Evolutionary conservation across 306 rosid genomes (phyloP).

Genomic region (Castanea sativa): DNA sequence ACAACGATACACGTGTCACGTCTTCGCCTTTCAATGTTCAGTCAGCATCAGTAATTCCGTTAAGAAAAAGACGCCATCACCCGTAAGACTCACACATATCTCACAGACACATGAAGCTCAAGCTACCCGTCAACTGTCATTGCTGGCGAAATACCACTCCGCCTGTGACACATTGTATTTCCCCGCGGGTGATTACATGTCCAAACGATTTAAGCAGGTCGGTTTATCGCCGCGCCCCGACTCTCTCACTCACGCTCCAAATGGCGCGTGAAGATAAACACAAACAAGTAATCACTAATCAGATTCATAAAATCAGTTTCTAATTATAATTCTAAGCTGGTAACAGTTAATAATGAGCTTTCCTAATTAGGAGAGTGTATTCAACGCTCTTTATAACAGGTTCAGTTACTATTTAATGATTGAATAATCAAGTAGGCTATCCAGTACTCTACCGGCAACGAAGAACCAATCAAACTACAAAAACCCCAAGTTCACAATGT

Average conservation of each 20-base stretch:
- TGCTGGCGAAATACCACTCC: neutral
- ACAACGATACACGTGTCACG: neutral
- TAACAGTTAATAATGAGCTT: neutral
- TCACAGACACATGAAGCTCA: neutral
- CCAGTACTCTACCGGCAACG: neutral
- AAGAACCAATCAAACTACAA: neutral
- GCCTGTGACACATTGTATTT: neutral
- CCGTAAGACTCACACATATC: slow-evolving; percentile 1
- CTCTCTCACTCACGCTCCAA: neutral
- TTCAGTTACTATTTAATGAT: slow-evolving; percentile 26
- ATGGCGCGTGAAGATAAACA: neutral
- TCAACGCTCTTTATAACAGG: slow-evolving; percentile 30
- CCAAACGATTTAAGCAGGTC: too few relatives aligned
- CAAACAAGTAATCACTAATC: too few relatives aligned
- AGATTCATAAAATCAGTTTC: too few relatives aligned
- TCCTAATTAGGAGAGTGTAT: slow-evolving; percentile 16
- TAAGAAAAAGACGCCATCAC: neutral
- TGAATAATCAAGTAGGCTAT: neutral
- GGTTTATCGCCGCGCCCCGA: neutral
- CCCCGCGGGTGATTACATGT: neutral
- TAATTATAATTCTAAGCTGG: too few relatives aligned
- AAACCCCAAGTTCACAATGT: slow-evolving; percentile 4
- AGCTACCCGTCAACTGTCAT: neutral
- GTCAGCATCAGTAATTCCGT: slow-evolving; percentile 9
- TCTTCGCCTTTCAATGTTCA: neutral